A percentile compares a stretch with the other conserved stretches of the same genome.
phyloP scores from a whole-genome alignment of 495 filamentous ascomycete species.

The Pseudoneurospora amorphoporcata region DNA sequence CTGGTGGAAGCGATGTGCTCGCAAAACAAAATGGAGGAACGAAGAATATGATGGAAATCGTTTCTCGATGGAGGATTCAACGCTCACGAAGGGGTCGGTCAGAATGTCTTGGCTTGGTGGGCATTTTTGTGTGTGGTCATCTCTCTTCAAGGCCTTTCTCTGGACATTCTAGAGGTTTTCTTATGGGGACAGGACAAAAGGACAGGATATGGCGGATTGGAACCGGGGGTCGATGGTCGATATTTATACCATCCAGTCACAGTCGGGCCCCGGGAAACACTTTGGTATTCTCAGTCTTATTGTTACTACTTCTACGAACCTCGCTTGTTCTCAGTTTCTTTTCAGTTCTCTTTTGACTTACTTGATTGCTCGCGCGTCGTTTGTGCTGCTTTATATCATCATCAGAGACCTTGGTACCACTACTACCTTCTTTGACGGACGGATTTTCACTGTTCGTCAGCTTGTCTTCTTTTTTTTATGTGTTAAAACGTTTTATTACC shows the following conservation, averaged over 20 bases:
- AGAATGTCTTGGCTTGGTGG: background rate
- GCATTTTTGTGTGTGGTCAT: background rate
- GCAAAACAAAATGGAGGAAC: background rate
- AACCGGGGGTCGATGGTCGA: background rate
- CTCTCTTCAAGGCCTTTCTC: background rate
- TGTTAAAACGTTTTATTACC: background rate
- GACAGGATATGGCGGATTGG: background rate
- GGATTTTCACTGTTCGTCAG: background rate
- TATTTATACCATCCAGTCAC: background rate
- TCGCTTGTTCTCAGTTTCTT: background rate
- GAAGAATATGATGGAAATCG: background rate
- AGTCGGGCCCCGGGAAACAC: background rate
- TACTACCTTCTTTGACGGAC: background rate
- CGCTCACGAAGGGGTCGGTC: background rate
- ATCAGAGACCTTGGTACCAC: no score
- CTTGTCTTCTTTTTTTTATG: background rate
- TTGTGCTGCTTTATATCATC: background rate
- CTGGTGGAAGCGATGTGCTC: background rate
- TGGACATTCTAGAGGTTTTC: background rate
- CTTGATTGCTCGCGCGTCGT: background rate
- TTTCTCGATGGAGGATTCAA: background rate
- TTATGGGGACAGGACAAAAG: background rate
- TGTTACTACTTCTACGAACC: background rate
- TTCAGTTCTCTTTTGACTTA: background rate
- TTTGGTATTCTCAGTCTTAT: background rate